These are phyloP conservation scores for Harringtonia aguacate DNA, from an alignment of 2,329 filamentous ascomycete species.

Conservation along the genomic window DNA sequence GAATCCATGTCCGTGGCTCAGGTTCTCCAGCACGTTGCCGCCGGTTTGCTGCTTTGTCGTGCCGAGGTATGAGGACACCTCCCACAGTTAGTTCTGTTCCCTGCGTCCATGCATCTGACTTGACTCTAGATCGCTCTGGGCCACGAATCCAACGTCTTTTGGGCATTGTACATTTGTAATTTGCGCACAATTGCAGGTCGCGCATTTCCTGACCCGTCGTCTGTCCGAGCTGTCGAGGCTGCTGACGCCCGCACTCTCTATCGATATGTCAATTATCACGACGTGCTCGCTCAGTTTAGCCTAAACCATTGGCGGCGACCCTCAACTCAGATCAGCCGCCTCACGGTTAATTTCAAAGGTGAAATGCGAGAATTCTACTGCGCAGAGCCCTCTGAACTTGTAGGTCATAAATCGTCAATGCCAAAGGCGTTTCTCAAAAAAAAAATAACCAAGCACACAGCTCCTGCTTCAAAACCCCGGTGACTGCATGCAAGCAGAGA, in stretches of 20 bases:
- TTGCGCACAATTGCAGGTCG: conserved; percentile 9
- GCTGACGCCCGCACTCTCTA: conserved; percentile 15
- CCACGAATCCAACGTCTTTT: conserved; percentile 5
- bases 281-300: conserved; percentile 17
- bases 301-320: conserved; percentile 15
- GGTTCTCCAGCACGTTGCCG: conserved; percentile 7
- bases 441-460: background rate
- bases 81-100: background rate
- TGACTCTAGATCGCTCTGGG: conserved; percentile 2
- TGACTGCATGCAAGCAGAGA: conserved; percentile 3
- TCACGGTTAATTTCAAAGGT: conserved; percentile 1
- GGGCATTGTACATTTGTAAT: conserved; percentile 8
- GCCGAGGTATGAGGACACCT: conserved; percentile 1
- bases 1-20: background rate
- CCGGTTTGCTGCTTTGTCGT: conserved; percentile 6
- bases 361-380: background rate
- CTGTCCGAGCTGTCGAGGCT: conserved; percentile 2
- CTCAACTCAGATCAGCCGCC: background rate
- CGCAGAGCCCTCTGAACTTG: background rate
- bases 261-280: conserved; percentile 19
- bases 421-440: background rate
- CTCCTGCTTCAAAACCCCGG: background rate
- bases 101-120: background rate
- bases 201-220: conserved; percentile 9
- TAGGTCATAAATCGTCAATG: conserved; percentile 1